Conservation (phyloP, 495 filamentous ascomycete species). For the Neurospora sp. region DNA sequence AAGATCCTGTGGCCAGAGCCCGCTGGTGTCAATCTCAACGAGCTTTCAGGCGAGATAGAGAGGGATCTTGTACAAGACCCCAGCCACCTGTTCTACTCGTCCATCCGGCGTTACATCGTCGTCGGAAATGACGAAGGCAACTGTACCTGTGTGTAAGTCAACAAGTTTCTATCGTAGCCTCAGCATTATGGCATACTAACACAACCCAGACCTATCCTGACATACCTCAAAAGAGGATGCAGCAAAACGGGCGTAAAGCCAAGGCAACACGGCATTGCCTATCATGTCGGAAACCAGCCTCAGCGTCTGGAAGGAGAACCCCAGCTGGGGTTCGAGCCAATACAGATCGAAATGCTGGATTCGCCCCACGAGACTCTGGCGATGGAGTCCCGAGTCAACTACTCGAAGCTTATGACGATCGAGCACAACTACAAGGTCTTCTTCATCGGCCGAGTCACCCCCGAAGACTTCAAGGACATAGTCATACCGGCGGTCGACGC, state of each 20-base stretch:
- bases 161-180: neutral
- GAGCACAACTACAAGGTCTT: constrained; percentile 39
- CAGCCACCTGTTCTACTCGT: constrained; percentile 23
- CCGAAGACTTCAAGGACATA: constrained; percentile 21
- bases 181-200: constrained; percentile 3
- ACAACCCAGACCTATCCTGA: constrained; percentile 32
- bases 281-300: constrained; percentile 19
- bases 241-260: constrained; percentile 36
- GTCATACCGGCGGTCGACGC: constrained; percentile 31
- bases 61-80: neutral
- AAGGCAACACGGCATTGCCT: constrained; percentile 36
- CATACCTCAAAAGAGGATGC: constrained; percentile 34
- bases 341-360: constrained; percentile 24
- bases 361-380: constrained; percentile 28
- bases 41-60: neutral
- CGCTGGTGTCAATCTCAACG: constrained; percentile 20
- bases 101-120: constrained; percentile 38
- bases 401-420: constrained; percentile 36
- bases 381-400: constrained; percentile 36
- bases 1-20: constrained; percentile 40
- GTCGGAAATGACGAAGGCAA: constrained; percentile 37
- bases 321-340: constrained; percentile 29
- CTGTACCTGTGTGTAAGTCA: constrained; percentile 39
- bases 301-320: constrained; percentile 27
- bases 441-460: constrained; percentile 31